Evolutionary conservation across 2,329 filamentous ascomycete genomes (phyloP), one percentile per base, ranked within the genome.

Genomic region (Alternaria conjuncta): DNA sequence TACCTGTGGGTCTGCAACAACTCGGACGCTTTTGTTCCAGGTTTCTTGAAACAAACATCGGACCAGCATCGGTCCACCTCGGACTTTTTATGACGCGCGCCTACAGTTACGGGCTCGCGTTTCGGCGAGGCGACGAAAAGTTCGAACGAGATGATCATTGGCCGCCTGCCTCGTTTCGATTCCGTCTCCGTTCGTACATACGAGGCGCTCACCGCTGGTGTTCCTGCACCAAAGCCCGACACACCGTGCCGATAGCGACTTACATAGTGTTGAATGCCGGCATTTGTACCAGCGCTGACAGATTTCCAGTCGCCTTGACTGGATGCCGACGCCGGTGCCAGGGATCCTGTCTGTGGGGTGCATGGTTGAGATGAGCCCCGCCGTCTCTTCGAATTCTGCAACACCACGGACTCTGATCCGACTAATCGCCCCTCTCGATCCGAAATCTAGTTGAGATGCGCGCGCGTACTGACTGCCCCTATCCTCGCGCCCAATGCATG

Each of bases 181-280:
- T 53, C 23, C 49, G 49, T 41, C 30, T 53, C 49, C 30, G 49
- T 53, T n/a, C 50, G 6, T 55, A 53, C 62, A 61, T 36, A 57
- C 46, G 49, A 64, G 62, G 62, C 62, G 58, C 62, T 64, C 62
- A 64, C 62, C 62, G 62, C 62, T 50, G 57, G 13, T 25, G 30
- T 51, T 43, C 43, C 32, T 46, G 25, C 51, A 60, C 44, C 55
- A 60, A 54, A 60, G 25, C 18, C 54, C 53, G 58, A 46, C 53
- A 36, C 21, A 43, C 32, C 13, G 55, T 50, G 32, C 53, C 58
- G 32, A 47, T 43, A 26, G 46, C 30, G 45, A 57, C 53, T 44
- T 28, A 5, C 21, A 18, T 41, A 41, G 36, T 41, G 36, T 41
- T 41, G 28, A 46, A 62, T 62, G 60, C 41, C 57, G 57, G 36